Percentiles rank a stretch among this genome's conserved stretches.
These are phyloP conservation scores for Epichloe glyceriae DNA, from an alignment of 2,329 filamentous ascomycete genomes.

Conservation along the genomic window DNA sequence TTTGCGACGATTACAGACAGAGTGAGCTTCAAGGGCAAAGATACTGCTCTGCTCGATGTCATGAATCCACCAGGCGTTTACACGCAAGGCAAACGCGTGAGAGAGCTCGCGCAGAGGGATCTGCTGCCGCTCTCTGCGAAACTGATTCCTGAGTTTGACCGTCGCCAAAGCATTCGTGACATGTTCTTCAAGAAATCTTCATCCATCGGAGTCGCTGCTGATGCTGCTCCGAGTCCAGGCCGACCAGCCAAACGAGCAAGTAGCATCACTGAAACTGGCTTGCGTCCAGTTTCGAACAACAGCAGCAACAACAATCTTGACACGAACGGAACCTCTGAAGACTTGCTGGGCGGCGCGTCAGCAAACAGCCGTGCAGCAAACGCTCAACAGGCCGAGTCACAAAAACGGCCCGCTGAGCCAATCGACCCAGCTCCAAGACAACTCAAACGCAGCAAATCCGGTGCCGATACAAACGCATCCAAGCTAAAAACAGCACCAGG, in stretches of 20 bases:
- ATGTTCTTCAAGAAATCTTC: conserved; percentile 55
- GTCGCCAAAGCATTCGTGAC: conserved; percentile 73
- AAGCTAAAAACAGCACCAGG: conserved; percentile 21
- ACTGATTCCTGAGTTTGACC: conserved; percentile 77
- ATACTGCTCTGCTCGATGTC: conserved; percentile 51
- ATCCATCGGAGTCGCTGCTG: not conserved
- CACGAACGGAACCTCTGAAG: not conserved
- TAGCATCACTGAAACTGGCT: not conserved
- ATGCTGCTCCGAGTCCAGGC: not conserved
- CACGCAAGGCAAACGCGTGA: conserved; percentile 47
- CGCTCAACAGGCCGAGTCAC: not conserved
- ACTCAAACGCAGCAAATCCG: conserved; percentile 16
- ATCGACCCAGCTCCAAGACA: not conserved
- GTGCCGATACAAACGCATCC: conserved; percentile 10
- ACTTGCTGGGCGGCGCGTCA: not conserved
- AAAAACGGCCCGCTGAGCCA: not conserved
- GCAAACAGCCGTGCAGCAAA: not conserved
- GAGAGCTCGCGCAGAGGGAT: conserved; percentile 54
- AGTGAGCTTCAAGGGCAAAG: conserved; percentile 36
- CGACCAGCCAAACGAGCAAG: not conserved
- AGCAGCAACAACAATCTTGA: not conserved
- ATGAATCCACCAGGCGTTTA: conserved; percentile 71
- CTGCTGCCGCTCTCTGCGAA: conserved; percentile 65
- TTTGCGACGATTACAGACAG: conserved; percentile 59
- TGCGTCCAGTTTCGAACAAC: not conserved